Evolutionary conservation across 441 rosid genomes (phyloP).

Genomic region (Gossypium davidsonii): DNA sequence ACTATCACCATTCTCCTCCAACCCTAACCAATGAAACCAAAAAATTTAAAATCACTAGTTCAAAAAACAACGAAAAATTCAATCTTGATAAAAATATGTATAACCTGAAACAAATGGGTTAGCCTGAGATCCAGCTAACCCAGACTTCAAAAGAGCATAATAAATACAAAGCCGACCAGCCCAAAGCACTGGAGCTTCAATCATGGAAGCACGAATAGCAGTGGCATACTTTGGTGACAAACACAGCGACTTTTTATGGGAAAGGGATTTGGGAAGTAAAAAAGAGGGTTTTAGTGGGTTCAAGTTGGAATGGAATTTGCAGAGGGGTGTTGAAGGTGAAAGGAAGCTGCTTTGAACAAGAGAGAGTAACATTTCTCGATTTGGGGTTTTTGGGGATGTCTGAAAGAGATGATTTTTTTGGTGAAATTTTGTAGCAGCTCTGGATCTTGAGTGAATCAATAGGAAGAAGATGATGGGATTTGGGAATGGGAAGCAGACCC

Average conservation of each 20-base stretch:
- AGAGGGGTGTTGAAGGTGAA: slow-evolving; percentile 26
- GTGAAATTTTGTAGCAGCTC: not conserved
- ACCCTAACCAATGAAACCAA: slow-evolving; percentile 27
- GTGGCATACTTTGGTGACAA: slow-evolving; percentile 15
- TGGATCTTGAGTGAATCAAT: not conserved
- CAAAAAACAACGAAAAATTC: not conserved
- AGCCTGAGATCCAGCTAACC: slow-evolving; percentile 73
- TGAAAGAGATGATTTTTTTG: not conserved
- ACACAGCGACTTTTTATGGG: slow-evolving; percentile 19
- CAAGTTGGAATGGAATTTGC: slow-evolving; percentile 10
- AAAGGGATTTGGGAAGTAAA: slow-evolving; percentile 36
- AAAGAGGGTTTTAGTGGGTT: slow-evolving; percentile 15
- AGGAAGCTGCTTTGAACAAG: slow-evolving; percentile 30
- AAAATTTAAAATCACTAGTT: not conserved
- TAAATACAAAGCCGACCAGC: slow-evolving; percentile 70
- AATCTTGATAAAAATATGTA: not conserved
- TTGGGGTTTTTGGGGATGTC: not conserved
- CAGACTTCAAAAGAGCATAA: slow-evolving; percentile 69
- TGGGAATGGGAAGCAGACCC: not conserved
- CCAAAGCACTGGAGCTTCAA: slow-evolving; percentile 71
- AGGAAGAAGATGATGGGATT: not conserved
- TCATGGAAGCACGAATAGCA: slow-evolving; percentile 46
- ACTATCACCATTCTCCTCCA: slow-evolving; percentile 38
- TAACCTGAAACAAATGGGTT: slow-evolving; percentile 75
- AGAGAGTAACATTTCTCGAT: slow-evolving; percentile 39